A percentile compares a stretch with the other conserved stretches of the same genome.
These are phyloP conservation scores for Monilinia aucupariae DNA, from an alignment of 2,329 filamentous ascomycete species.

Conservation along the genomic window DNA sequence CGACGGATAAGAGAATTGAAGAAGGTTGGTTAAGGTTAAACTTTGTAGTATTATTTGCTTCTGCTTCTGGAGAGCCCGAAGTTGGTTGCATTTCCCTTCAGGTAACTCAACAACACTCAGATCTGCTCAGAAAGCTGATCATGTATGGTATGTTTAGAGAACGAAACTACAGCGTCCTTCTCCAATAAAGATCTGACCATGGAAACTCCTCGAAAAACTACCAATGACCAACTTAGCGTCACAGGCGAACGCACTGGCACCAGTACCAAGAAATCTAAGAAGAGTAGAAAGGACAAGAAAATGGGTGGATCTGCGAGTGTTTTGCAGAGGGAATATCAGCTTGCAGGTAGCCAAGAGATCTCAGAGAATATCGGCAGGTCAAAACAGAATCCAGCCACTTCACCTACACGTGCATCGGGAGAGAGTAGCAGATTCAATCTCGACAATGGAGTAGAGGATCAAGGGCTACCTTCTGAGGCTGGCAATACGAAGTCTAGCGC, in stretches of 20 bases:
- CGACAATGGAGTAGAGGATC: neutral
- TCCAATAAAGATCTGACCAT: neutral
- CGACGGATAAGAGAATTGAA: constrained; percentile 12
- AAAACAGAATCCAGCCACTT: neutral
- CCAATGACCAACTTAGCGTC: neutral
- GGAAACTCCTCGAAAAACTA: neutral
- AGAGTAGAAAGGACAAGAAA: constrained; percentile 8
- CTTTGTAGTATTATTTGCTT: neutral
- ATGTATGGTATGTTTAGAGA: neutral
- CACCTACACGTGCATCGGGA: neutral
- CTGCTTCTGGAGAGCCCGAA: neutral
- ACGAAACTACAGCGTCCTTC: neutral
- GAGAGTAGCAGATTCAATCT: neutral
- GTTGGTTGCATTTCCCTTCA: neutral
- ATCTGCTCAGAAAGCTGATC: neutral
- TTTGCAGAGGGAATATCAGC: constrained; percentile 1
- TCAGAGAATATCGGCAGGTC: neutral
- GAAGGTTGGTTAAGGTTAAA: constrained; percentile 7
- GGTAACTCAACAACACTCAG: neutral
- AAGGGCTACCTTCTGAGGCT: neutral
- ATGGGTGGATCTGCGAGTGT: constrained; percentile 9
- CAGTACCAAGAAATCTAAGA: neutral
- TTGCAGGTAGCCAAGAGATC: neutral
- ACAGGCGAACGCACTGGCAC: neutral
- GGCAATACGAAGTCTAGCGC: neutral